Conservation (phyloP, 148 eudicot genomes). For the Pharnaceum exiguum region DNA sequence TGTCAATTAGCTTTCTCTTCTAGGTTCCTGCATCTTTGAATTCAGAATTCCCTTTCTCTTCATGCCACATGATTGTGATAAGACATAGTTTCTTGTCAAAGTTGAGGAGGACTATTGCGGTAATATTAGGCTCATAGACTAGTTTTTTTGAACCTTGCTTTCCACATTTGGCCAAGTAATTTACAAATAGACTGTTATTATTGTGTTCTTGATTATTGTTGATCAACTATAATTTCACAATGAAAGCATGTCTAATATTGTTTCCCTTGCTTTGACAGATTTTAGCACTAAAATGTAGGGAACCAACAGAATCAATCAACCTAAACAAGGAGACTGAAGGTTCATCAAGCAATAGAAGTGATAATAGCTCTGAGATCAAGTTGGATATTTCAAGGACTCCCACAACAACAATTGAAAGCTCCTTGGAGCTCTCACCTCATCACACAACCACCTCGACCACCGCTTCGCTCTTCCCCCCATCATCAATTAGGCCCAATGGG, state of each 20-base stretch:
- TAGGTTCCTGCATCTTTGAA: too few species aligned
- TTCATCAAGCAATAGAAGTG: conserved; percentile 74
- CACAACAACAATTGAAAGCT: conserved; percentile 43
- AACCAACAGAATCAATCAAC: conserved; percentile 81
- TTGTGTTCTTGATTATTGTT: too few species aligned
- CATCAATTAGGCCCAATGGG: conserved; percentile 42
- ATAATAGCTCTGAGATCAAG: conserved; percentile 80
- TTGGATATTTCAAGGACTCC: conserved; percentile 63
- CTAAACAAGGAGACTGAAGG: conserved; percentile 97
- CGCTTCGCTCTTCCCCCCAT: conserved; percentile 50
- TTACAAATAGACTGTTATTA: too few species aligned
- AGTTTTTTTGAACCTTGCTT: too few species aligned
- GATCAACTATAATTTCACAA: too few species aligned
- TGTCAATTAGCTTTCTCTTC: too few species aligned
- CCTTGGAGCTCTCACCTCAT: conserved; percentile 35
- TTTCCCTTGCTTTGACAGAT: conserved; percentile 38
- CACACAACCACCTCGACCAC: conserved; percentile 17
- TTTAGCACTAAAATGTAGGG: conserved; percentile 55
- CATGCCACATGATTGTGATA: too few species aligned
- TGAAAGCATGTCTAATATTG: neutral
- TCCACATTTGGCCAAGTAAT: too few species aligned
- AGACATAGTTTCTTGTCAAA: too few species aligned
- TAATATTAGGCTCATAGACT: too few species aligned
- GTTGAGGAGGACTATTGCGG: too few species aligned
- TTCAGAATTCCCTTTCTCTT: too few species aligned